Evolutionary conservation across 2,329 filamentous ascomycete species (phyloP).

Genomic region (Alternaria consortialis): DNA sequence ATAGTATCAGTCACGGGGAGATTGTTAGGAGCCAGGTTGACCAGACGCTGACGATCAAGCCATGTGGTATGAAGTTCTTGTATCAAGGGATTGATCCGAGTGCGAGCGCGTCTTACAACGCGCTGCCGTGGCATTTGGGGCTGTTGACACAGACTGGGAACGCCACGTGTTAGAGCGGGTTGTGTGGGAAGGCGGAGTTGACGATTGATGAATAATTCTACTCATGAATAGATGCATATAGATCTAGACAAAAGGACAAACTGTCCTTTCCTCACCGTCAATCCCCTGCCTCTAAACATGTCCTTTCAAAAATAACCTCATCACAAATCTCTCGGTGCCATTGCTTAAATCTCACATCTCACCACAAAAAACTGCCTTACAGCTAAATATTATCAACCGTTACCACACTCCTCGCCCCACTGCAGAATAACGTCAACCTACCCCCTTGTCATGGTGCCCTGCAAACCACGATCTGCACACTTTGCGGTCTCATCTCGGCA

Average conservation of each 20-base stretch:
- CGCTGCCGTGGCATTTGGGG: slow-evolving; percentile 51
- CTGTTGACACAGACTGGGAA: slow-evolving; percentile 39
- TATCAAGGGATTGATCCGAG: slow-evolving; percentile 53
- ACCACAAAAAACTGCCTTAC: background rate
- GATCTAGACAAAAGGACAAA: background rate
- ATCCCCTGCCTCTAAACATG: no score
- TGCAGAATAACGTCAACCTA: background rate
- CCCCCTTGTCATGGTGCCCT: background rate
- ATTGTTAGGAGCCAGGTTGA: slow-evolving; percentile 49
- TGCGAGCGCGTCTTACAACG: slow-evolving; percentile 46
- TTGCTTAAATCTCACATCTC: background rate
- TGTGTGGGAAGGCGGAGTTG: background rate
- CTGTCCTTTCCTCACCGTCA: background rate
- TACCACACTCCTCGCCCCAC: background rate
- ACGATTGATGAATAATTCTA: no score
- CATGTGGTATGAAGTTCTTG: slow-evolving; percentile 48
- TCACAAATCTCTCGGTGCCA: no score
- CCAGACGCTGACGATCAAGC: slow-evolving; percentile 49
- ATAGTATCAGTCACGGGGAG: slow-evolving; percentile 51
- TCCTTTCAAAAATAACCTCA: no score
- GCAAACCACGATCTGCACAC: slow-evolving; percentile 1
- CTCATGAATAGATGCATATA: background rate
- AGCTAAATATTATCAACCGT: background rate
- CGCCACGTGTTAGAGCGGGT: background rate
- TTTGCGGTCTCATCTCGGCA: slow-evolving; percentile 5